Percentiles rank a stretch among this genome's conserved stretches.
Evolutionary conservation across 2,329 filamentous ascomycete genomes (phyloP).

Genomic region (Aureobasidium zeae): DNA sequence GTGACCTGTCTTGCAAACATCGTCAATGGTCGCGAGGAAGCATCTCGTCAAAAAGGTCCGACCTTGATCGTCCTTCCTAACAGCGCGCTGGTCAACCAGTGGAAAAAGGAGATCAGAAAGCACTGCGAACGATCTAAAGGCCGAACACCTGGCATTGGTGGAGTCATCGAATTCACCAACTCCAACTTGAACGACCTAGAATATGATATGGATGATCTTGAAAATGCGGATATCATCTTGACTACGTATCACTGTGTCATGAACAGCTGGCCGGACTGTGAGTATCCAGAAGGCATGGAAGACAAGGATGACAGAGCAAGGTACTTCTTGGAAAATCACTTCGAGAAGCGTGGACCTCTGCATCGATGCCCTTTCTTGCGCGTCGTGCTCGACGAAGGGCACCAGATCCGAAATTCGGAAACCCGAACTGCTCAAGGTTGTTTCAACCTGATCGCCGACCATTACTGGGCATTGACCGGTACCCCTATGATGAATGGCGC

Average conservation of each 20-base stretch:
- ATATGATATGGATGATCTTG: slow-evolving; percentile 9
- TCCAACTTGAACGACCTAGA: background rate
- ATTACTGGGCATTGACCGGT: slow-evolving; percentile 37
- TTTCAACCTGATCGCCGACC: slow-evolving; percentile 30
- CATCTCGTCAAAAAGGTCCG: slow-evolving; percentile 16
- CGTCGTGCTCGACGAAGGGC: slow-evolving; percentile 50
- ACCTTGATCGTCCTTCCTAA: slow-evolving; percentile 38
- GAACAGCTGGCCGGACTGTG: slow-evolving; percentile 25
- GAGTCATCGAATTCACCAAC: slow-evolving; percentile 16
- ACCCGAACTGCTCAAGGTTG: slow-evolving; percentile 38
- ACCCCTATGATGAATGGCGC: slow-evolving; percentile 33
- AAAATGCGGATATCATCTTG: slow-evolving; percentile 25
- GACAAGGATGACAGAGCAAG: slow-evolving; percentile 30
- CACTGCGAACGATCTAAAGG: slow-evolving; percentile 17
- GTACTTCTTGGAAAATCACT: slow-evolving; percentile 30
- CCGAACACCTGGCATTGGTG: slow-evolving; percentile 10
- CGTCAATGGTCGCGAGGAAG: slow-evolving; percentile 28
- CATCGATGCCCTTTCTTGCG: slow-evolving; percentile 40
- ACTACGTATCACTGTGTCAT: slow-evolving; percentile 37
- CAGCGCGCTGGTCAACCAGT: slow-evolving; percentile 32
- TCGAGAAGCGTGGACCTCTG: slow-evolving; percentile 29
- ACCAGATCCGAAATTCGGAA: slow-evolving; percentile 44
- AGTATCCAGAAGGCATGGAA: background rate
- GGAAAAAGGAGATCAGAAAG: slow-evolving; percentile 26
- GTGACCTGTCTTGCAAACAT: slow-evolving; percentile 38